Evolutionary conservation across 2,329 filamentous ascomycete species (phyloP).

Genomic region (Coleophoma eucalyptorum): DNA sequence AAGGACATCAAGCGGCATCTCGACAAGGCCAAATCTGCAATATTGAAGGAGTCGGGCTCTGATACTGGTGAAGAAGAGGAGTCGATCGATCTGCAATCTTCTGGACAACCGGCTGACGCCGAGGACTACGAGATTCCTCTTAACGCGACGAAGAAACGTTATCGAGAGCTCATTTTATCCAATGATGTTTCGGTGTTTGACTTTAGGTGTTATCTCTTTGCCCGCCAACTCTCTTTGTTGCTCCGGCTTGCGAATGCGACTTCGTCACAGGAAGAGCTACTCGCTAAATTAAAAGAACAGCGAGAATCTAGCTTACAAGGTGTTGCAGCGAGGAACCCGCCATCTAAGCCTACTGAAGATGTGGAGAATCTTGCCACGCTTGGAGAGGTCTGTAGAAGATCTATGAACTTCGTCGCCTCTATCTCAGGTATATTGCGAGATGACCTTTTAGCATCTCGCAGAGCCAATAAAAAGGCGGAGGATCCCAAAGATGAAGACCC

Average conservation of each 20-base stretch:
- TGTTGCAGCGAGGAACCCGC: conserved; percentile 47
- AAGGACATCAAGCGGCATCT: conserved; percentile 65
- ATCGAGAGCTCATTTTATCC: conserved; percentile 85
- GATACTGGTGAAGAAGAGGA: conserved; percentile 32
- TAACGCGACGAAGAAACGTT: conserved; percentile 68
- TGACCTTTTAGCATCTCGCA: conserved; percentile 66
- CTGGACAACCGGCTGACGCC: conserved; percentile 26
- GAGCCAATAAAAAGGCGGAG: conserved; percentile 15
- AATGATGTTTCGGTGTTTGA: conserved; percentile 97
- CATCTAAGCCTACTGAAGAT: conserved; percentile 49
- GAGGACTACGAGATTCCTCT: conserved; percentile 56
- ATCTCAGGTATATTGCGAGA: conserved; percentile 75
- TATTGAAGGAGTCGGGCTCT: conserved; percentile 29
- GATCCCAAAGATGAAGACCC: conserved; percentile 33
- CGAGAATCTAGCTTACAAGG: conserved; percentile 55
- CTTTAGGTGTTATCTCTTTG: conserved; percentile 91
- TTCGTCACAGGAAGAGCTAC: conserved; percentile 57
- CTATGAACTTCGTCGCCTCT: conserved; percentile 78
- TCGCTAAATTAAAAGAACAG: conserved; percentile 59
- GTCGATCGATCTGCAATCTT: conserved; percentile 47
- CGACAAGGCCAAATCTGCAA: conserved; percentile 44
- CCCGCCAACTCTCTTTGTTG: conserved; percentile 78
- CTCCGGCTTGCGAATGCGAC: conserved; percentile 76
- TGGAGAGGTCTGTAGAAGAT: conserved; percentile 81
- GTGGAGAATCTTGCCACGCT: conserved; percentile 73